Evolutionary conservation across 2,329 filamentous ascomycete species (phyloP).

Genomic region (Penicillium crustosum): DNA sequence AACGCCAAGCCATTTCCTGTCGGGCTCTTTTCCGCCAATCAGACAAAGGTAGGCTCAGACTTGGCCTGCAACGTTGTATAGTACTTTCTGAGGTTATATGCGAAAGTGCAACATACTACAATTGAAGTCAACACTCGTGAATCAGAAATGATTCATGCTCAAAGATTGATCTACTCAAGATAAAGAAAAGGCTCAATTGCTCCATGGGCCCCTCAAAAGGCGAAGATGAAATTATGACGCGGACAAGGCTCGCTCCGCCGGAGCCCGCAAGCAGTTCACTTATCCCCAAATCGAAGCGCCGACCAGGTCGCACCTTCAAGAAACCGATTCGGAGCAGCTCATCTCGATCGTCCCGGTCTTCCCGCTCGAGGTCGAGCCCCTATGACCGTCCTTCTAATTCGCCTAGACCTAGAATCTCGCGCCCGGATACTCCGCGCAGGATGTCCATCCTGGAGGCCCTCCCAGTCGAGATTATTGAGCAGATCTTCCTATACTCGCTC

Average conservation of each 20-base stretch:
- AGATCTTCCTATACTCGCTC: constrained; percentile 51
- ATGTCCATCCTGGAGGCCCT: constrained; percentile 46
- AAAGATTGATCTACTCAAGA: not conserved
- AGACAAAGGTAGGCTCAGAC: not conserved
- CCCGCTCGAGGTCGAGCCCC: constrained; percentile 8
- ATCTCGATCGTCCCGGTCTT: constrained; percentile 1
- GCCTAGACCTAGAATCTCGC: not conserved
- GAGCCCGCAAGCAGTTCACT: not conserved
- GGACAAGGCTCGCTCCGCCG: not conserved
- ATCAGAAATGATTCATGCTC: not conserved
- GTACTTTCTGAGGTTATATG: not conserved
- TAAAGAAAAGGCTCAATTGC: not conserved
- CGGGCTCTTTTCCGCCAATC: constrained; percentile 13
- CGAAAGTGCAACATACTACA: not conserved
- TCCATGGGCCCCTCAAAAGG: not conserved
- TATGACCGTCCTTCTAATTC: constrained; percentile 8
- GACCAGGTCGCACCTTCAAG: constrained; percentile 15
- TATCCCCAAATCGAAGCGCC: constrained; percentile 5
- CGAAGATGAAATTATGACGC: not conserved
- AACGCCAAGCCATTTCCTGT: constrained; percentile 1
- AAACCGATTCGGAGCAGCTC: constrained; percentile 6
- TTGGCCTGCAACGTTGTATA: not conserved
- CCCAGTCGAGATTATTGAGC: constrained; percentile 53
- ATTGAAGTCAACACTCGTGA: not conserved
- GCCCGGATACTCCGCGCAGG: constrained; percentile 5